Evolutionary conservation across 2,329 filamentous ascomycete genomes (phyloP).

Genomic region (Fusarium siculi): DNA sequence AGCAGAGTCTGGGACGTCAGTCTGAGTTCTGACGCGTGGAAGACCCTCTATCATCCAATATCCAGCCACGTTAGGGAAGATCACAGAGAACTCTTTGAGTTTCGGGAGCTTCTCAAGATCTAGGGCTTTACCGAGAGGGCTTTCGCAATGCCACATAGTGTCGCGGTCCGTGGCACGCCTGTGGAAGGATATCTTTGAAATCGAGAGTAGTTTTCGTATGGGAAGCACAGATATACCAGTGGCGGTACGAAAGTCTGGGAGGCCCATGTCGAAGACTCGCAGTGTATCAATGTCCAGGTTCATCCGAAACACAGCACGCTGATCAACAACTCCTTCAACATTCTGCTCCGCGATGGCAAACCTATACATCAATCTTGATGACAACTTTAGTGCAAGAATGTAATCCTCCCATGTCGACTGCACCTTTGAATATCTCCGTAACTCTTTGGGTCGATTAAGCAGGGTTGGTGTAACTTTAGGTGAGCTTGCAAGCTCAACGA

Average conservation of each 20-base stretch:
- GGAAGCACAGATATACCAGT: rapidly evolving
- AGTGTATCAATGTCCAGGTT: background rate
- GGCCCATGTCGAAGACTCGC: rapidly evolving
- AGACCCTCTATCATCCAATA: background rate
- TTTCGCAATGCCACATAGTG: rapidly evolving
- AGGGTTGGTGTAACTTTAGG: background rate
- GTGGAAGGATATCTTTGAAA: background rate
- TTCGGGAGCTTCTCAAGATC: background rate
- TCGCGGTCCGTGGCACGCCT: too few species aligned
- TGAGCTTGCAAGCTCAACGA: background rate
- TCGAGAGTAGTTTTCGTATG: background rate
- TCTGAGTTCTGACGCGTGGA: background rate
- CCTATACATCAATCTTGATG: rapidly evolving
- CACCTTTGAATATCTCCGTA: rapidly evolving
- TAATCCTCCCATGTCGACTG: background rate
- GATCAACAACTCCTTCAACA: rapidly evolving
- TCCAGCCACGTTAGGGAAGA: rapidly evolving
- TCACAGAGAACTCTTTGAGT: background rate
- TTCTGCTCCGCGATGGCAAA: rapidly evolving
- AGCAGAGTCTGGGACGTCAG: rapidly evolving
- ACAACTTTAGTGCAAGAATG: rapidly evolving
- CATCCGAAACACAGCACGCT: rapidly evolving
- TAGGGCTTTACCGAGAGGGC: rapidly evolving
- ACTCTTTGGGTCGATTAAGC: rapidly evolving
- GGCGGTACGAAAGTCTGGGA: rapidly evolving